A percentile compares a stretch with the other conserved stretches of the same genome.
Evolutionary conservation across 345 rosid genomes (phyloP).

Genomic region (Corchorus capsularis): DNA sequence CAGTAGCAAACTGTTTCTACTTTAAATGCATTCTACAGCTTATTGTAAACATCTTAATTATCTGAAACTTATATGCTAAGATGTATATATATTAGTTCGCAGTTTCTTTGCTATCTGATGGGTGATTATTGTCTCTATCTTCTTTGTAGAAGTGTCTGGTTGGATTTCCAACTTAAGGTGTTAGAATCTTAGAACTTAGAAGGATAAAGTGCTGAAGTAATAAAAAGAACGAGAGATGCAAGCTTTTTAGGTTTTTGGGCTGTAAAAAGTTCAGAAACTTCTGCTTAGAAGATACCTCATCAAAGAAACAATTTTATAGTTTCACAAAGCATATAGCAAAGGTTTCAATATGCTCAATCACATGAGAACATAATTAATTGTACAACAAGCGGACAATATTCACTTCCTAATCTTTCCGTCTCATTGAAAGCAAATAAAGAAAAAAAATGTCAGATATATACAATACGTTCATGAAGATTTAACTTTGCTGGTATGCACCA

Average conservation of each 20-base stretch:
- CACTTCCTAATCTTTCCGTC: neutral
- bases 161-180: neutral
- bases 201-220: neutral
- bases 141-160: neutral
- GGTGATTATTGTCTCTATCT: neutral
- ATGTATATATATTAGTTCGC: neutral
- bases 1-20: constrained; percentile 1
- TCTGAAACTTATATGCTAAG: neutral
- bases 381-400: constrained; percentile 13
- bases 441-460: constrained; percentile 5
- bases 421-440: neutral
- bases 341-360: neutral
- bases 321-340: neutral
- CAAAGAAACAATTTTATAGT: neutral
- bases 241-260: neutral
- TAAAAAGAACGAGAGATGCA: neutral
- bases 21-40: neutral
- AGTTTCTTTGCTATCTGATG: neutral
- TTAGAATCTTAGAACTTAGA: neutral
- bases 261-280: neutral
- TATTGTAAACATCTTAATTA: neutral
- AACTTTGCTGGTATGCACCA: constrained; percentile 26
- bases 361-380: neutral
- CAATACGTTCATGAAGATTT: constrained; percentile 28
- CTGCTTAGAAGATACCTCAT: neutral